Conservation (phyloP, 2,329 filamentous ascomycete genomes). For the Botrytis galanthina region DNA sequence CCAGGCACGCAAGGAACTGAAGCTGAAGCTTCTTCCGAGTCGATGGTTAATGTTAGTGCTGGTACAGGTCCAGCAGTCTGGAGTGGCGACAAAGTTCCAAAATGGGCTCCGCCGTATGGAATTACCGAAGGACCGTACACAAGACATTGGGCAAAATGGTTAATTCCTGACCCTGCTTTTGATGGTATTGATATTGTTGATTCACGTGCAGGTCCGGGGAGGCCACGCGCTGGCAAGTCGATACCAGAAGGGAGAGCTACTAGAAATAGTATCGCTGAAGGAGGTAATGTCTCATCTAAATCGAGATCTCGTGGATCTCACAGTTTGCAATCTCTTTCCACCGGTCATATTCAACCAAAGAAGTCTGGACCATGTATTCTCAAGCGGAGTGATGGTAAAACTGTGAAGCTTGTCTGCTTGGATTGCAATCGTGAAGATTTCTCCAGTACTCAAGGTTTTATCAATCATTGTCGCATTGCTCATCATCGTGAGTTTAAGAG, state of each 20-base stretch:
- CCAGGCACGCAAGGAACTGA: slow-evolving; percentile 64
- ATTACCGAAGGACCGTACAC: slow-evolving; percentile 90
- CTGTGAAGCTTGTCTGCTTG: slow-evolving; percentile 86
- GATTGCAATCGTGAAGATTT: slow-evolving; percentile 90
- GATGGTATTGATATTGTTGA: slow-evolving; percentile 61
- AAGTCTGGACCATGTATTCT: slow-evolving; percentile 80
- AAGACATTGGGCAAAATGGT: slow-evolving; percentile 92
- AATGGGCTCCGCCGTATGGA: slow-evolving; percentile 84
- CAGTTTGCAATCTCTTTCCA: slow-evolving; percentile 67
- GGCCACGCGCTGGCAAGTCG: slow-evolving; percentile 41
- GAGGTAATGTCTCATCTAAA: slow-evolving; percentile 45
- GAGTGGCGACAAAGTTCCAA: slow-evolving; percentile 63
- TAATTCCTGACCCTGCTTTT: slow-evolving; percentile 84
- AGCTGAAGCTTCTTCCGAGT: slow-evolving; percentile 46
- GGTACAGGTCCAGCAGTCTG: slow-evolving; percentile 71
- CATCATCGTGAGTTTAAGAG: slow-evolving; percentile 93
- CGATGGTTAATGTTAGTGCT: slow-evolving; percentile 67
- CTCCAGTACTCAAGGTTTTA: slow-evolving; percentile 96
- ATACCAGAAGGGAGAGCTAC: slow-evolving; percentile 72
- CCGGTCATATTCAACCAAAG: slow-evolving; percentile 69
- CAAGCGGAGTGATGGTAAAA: slow-evolving; percentile 79
- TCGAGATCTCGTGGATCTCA: slow-evolving; percentile 58
- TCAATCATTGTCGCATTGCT: slow-evolving; percentile 97
- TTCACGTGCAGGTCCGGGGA: slow-evolving; percentile 30
- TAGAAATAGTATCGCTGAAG: slow-evolving; percentile 68